Evolutionary conservation across 2,329 filamentous ascomycete species (phyloP).

Genomic region (Calcarisporium arbuscula): DNA sequence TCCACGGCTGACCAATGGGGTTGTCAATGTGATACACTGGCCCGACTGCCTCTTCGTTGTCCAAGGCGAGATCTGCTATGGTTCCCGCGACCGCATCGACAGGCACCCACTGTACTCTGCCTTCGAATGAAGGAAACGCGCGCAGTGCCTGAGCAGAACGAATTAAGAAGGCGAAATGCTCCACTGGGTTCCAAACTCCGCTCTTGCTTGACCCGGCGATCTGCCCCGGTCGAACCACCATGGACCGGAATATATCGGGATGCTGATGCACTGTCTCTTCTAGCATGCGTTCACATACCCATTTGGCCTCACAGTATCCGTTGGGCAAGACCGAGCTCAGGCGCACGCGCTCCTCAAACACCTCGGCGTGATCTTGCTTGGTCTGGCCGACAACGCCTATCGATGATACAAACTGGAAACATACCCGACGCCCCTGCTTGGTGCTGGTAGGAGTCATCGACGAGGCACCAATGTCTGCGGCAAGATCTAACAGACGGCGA

Average conservation of each 20-base stretch:
- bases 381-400: constrained; percentile 28
- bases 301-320: constrained; percentile 49
- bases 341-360: constrained; percentile 36
- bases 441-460: no score
- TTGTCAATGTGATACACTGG: constrained; percentile 19
- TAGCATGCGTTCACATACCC: constrained; percentile 42
- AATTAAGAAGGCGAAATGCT: constrained; percentile 43
- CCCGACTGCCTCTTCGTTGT: neutral
- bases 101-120: constrained; percentile 37
- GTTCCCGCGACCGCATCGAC: constrained; percentile 26
- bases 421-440: constrained; percentile 12
- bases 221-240: constrained; percentile 42
- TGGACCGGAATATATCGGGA: constrained; percentile 34
- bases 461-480: constrained; percentile 22
- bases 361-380: constrained; percentile 20
- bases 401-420: constrained; percentile 36
- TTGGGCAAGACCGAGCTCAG: constrained; percentile 34
- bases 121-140: constrained; percentile 33
- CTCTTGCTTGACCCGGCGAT: constrained; percentile 42
- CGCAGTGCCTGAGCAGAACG: constrained; percentile 42
- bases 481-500: constrained; percentile 40
- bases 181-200: constrained; percentile 48
- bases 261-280: constrained; percentile 39
- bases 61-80: constrained; percentile 10
- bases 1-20: constrained; percentile 14